Base-by-base conservation (phyloP, 2,329 filamentous ascomycete species). In the Microcera coccophila region DNA sequence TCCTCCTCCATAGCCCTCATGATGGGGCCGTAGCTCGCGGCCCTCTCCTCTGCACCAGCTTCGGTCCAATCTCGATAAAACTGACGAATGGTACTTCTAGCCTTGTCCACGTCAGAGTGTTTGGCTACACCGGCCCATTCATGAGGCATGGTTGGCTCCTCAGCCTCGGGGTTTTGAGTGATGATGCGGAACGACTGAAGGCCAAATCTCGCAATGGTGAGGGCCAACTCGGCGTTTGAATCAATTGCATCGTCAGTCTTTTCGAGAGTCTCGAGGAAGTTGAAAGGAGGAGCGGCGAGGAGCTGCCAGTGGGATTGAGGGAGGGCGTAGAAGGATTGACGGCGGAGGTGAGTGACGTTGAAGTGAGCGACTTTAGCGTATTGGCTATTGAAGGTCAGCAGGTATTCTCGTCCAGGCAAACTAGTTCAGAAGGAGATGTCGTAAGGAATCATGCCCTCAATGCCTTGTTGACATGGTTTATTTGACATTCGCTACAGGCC, bases 41-140 rank as follows among this genome's bases (percentile, higher is more conserved):
- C 72, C 29, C 93, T 75, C 70, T 98, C 94, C 0, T 65, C 61
- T 3, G 70, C 72, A 0, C 91, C 93, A 57, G 87, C 90, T 2
- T 73, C 76, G 18, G 87, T 89, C 93, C 94, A 98, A 64, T 98
- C 93, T 14, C 93, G 83, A 65, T 90, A 97, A 63, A 97, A 87
- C 61, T 98, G 93, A 10, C 91, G 82, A 39, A 98, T 76, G 2
- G 90, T 97, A 58, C 89, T 95, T 49, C 90, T 80, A 2, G 91
- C 90, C 67, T 97, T 98, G 62, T 95, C 89, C 40, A 94, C 72
- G 59, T 97, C 91, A 17, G 73, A 72, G 19, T 81, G 68, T 33
- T 83, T 90, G 12, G 90, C 85, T 22, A 79, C 73, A 4, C 80
- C 82, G 16, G 79, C 74, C 84, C 90, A 90, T 34, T 82, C 74